Evolutionary conservation across 1,139 yeast species (phyloP).

Genomic region (Geotrichum klebahnii): DNA sequence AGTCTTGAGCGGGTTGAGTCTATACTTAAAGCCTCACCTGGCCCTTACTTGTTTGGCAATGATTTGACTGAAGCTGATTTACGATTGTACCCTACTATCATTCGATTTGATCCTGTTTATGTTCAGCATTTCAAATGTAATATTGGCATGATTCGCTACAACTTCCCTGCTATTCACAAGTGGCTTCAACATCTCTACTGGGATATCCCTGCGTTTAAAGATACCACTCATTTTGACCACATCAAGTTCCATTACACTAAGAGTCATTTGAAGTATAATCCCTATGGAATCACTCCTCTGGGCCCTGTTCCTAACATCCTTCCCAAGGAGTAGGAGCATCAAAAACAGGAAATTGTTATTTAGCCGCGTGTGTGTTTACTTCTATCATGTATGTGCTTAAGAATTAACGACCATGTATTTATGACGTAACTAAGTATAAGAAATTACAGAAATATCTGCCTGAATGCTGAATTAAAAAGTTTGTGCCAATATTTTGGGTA

Average conservation of each 20-base stretch:
- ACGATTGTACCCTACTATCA: slow-evolving; percentile 74
- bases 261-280: slow-evolving; percentile 64
- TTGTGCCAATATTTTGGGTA: no score
- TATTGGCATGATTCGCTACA: slow-evolving; percentile 70
- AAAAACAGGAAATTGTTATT: not conserved
- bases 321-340: slow-evolving; percentile 26
- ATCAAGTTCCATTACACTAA: slow-evolving; percentile 83
- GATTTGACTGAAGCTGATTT: slow-evolving; percentile 84
- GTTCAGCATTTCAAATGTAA: slow-evolving; percentile 95
- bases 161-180: slow-evolving; percentile 71
- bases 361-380: not conserved
- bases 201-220: slow-evolving; percentile 70
- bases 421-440: no score
- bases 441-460: no score
- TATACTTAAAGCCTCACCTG: slow-evolving; percentile 51
- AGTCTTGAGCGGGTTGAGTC: slow-evolving; percentile 73
- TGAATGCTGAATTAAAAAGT: no score
- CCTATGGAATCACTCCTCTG: slow-evolving; percentile 74
- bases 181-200: slow-evolving; percentile 86
- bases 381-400: not conserved
- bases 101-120: slow-evolving; percentile 86
- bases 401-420: not conserved
- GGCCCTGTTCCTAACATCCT: slow-evolving; percentile 81
- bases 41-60: slow-evolving; percentile 51
- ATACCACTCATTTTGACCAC: slow-evolving; percentile 66